Evolutionary conservation across 768 basidiomycete genomes (phyloP), one percentile per base, ranked within the genome.

Genomic region (Phlegmacium glaucopus): DNA sequence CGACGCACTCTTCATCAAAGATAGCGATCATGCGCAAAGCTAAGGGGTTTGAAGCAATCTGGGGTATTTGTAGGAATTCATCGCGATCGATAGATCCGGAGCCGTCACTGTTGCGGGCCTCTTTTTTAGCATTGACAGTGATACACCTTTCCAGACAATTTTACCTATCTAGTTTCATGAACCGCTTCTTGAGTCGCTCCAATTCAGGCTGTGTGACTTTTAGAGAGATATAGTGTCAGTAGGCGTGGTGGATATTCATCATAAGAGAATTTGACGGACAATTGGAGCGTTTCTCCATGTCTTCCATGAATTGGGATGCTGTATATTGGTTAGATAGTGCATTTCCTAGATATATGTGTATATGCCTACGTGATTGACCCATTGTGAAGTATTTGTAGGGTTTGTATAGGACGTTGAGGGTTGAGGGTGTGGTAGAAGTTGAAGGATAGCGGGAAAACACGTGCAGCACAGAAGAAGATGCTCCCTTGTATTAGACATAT

Each of bases 11-110:
- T 70, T 97, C 92, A 62, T 99, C 96, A 61, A 99, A 99, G 62
- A 99, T 98, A 43, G 96, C 96, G 61, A 99, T 98, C 94, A 99
- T 93, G 49, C 96, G 83, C 45, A 87, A 89, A 44, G 96, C 93
- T 40, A 99, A 74, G 0, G 96, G 96, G 67, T 98, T 99, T 48
- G 91, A 94, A 16, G 95, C 95, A 60, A 98, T 98, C 74, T 95
- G 93, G 0, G 96, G 96, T 77, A 99, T 96, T 75, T 94, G 93
- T 51, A 98, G 72, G 71, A 99, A 99, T 68, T 99, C 96, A 57
- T 98, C 96, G 39, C 91, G 88, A 75, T 98, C 95, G 67, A 99
- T 95, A 16, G 94, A 94, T 51, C 96, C 96, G 26, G 91, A 94
- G 42, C 94, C 94, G 70, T 99, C 94, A 60, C 94, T 93, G 46